Percentiles rank a stretch among this genome's conserved stretches.
Conservation (phyloP, 2,329 filamentous ascomycete genomes). For the Aspergillus costaricaensis region DNA sequence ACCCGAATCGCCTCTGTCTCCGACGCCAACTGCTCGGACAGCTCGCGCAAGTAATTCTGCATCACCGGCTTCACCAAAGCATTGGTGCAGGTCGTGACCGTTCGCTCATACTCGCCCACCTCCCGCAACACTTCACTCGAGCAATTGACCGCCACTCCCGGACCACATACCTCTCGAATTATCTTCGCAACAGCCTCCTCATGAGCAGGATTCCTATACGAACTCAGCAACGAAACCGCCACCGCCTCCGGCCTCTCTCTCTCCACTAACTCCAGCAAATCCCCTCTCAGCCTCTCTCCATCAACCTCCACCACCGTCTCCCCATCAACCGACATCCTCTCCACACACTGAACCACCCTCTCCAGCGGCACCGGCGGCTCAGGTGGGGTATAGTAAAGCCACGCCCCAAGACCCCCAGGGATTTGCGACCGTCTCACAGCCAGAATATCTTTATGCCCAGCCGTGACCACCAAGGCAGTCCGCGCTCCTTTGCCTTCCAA, state of each 20-base stretch:
- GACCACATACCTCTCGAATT: conserved; percentile 47
- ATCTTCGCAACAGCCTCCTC: conserved; percentile 44
- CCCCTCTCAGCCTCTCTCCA: conserved; percentile 39
- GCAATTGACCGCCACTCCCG: conserved; percentile 47
- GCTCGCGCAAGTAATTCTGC: conserved; percentile 47
- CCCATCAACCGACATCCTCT: conserved; percentile 49
- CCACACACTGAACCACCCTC: conserved; percentile 48
- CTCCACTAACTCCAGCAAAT: conserved; percentile 40
- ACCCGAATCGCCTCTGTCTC: conserved; percentile 52
- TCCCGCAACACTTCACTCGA: conserved; percentile 51
- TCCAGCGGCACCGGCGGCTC: conserved; percentile 53
- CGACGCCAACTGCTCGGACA: conserved; percentile 41
- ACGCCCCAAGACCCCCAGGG: conserved; percentile 53
- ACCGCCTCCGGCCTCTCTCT: conserved; percentile 48
- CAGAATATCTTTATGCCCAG: conserved; percentile 54
- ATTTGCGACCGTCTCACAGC: conserved; percentile 52
- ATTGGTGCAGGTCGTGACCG: conserved; percentile 52
- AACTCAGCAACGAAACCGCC: conserved; percentile 51
- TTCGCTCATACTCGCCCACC: conserved; percentile 53
- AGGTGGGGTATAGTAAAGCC: conserved; percentile 52
- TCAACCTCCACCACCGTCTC: conserved; percentile 45
- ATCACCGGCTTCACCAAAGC: conserved; percentile 53
- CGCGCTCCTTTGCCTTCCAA: conserved; percentile 54
- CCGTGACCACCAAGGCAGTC: conserved; percentile 50
- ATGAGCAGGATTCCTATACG: conserved; percentile 48